Percentiles rank a stretch among this genome's conserved stretches.
Conservation (phyloP, 2,329 filamentous ascomycete species). For the Pseudogymnoascus sp. region DNA sequence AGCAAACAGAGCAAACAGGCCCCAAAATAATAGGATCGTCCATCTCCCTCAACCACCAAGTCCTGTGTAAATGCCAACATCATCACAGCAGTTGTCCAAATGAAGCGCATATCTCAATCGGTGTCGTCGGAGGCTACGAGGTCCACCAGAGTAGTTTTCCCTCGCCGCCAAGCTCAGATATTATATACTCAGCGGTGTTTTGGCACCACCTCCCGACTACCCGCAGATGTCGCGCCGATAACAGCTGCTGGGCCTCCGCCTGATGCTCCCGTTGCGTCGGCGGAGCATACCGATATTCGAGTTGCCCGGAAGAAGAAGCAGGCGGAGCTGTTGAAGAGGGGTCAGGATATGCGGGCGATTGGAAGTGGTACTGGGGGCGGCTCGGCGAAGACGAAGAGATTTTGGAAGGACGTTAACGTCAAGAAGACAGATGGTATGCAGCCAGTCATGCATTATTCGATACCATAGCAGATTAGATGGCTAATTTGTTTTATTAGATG, state of each 20-base stretch:
- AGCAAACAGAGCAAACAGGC: slow-evolving; percentile 8
- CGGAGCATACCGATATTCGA: slow-evolving; percentile 31
- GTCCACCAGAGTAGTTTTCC: slow-evolving; percentile 13
- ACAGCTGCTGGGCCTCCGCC: slow-evolving; percentile 52
- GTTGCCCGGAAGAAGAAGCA: slow-evolving; percentile 45
- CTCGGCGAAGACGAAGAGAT: slow-evolving; percentile 52
- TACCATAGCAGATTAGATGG: background rate
- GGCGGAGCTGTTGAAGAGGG: slow-evolving; percentile 45
- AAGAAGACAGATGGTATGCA: slow-evolving; percentile 53
- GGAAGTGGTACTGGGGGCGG: slow-evolving; percentile 32
- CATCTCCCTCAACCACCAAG: background rate
- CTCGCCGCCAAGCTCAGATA: background rate
- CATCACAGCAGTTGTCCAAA: slow-evolving; percentile 13
- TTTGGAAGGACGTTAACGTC: slow-evolving; percentile 80
- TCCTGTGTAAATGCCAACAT: background rate
- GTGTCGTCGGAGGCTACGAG: slow-evolving; percentile 12
- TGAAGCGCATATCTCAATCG: slow-evolving; percentile 26
- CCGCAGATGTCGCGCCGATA: slow-evolving; percentile 34
- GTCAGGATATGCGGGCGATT: slow-evolving; percentile 38
- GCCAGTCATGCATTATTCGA: background rate
- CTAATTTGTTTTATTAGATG: slow-evolving; percentile 20
- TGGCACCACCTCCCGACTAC: slow-evolving; percentile 22
- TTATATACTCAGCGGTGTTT: slow-evolving; percentile 19
- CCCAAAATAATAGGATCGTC: background rate
- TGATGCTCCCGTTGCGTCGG: slow-evolving; percentile 40